Base-by-base conservation (phyloP, 73 alveolate species). In the Diophrys sp. region DNA sequence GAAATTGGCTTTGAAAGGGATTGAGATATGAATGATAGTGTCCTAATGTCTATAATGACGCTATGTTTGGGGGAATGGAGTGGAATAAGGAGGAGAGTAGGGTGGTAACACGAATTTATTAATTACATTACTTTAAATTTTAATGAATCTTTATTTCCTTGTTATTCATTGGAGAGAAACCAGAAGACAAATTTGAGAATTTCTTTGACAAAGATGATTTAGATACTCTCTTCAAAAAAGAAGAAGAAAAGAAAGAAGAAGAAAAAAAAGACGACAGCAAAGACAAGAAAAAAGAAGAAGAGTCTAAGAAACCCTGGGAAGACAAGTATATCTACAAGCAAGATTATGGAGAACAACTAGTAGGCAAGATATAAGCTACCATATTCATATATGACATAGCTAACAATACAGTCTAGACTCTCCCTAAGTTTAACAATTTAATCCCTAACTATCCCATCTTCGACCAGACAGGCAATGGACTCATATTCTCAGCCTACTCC, bases 21-120 rank as follows among this genome's bases (percentile, higher is more conserved):
- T n/a, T n/a, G n/a, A n/a, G n/a, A n/a, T n/a, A n/a, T n/a, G n/a
- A n/a, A n/a, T n/a, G n/a, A n/a, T n/a, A n/a, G n/a, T n/a, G n/a
- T n/a, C n/a, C n/a, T n/a, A n/a, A n/a, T n/a, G n/a, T n/a, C n/a
- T 79, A 85, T 77, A 85, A 85, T 69, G 84, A 85, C 57, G 54
- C 71, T 26, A 68, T 78, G 23, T 85, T 85, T 67, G 93, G 93
- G 31, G 85, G 89, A 23, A 68, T 79, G 23, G 23, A 56, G 26
- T 85, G 93, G 93, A 24, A 80, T 29, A 71, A 56, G 67, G 88
- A n/a, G n/a, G n/a, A n/a, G n/a, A n/a, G n/a, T n/a, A n/a, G n/a
- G n/a, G n/a, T n/a, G n/a, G n/a, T n/a, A n/a, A n/a, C n/a, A n/a
- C n/a, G n/a, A n/a, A n/a, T n/a, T n/a, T n/a, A n/a, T n/a, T n/a